Evolutionary conservation across 768 basidiomycete genomes (phyloP), one percentile per base, ranked within the genome.

Genomic region (Lactarius hengduanensis): DNA sequence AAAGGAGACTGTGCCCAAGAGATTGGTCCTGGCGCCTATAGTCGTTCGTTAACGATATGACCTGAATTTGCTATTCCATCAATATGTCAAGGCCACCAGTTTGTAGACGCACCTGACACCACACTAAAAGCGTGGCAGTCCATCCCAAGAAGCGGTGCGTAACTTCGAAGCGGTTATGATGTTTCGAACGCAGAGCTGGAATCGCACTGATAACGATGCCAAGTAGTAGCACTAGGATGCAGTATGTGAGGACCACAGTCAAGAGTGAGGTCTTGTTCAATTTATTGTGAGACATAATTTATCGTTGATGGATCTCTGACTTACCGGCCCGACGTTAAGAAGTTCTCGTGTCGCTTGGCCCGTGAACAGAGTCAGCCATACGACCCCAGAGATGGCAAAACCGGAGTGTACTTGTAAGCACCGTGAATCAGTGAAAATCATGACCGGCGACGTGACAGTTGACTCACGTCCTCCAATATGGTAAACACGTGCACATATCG

Each of bases 71-170:
- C 32, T 36, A 22, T 55, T 32, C 11, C 5, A 32, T 8, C 2
- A 22, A 22, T 15, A 43, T 15, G 32, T 54, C 4, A 50, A 53
- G 7, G n/a, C 30, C 36, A 16, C 30, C 58, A n/a, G 32, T 34
- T 20, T 26, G 30, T 10, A 16, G 20, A 72, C 77, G n/a, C 45
- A 82, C 82, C 76, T 83, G 84, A n/a, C 72, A 75, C 84, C 84
- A 86, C 6, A 86, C 83, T 50, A 85, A 73, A 15, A 78, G 80
- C 4, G 81, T 81, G 11, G 80, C 80, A 10, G 78, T 77, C 86
- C 85, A 86, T 34, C 85, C 86, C 30, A 82, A 73, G 74, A 84
- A 85, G 32, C 86, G 83, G 74, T 86, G 86, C 16, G 79, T 78
- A 55, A 76, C 78, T 73, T 87, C 86, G 71, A 86, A 87, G 10